Conservation (phyloP, 768 basidiomycete genomes). For the Hygrocybe punicea region DNA sequence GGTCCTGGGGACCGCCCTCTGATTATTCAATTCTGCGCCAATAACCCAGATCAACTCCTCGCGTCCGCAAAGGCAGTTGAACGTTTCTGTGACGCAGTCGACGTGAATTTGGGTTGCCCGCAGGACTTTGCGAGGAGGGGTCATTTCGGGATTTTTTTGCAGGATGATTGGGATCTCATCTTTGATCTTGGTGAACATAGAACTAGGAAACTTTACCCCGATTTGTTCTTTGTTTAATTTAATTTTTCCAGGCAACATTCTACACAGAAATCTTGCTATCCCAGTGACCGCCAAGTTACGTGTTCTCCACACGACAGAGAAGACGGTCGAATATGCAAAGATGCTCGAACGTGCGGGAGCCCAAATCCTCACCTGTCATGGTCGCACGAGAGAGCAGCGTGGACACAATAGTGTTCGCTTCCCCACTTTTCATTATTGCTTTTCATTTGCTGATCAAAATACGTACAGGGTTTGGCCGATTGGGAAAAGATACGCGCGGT, state of each 20-base stretch:
- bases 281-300: constrained; percentile 98
- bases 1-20: constrained; percentile 74
- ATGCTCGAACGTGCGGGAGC: constrained; percentile 96
- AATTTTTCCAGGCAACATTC: constrained; percentile 55
- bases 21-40: constrained; percentile 91
- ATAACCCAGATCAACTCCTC: constrained; percentile 77
- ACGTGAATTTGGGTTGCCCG: constrained; percentile 91
- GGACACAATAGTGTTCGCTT: constrained; percentile 66
- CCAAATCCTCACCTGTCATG: constrained; percentile 92
- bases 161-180: constrained; percentile 93
- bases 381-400: constrained; percentile 85
- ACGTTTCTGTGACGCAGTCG: constrained; percentile 83
- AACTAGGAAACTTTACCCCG: background rate
- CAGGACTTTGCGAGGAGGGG: constrained; percentile 92
- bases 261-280: constrained; percentile 80
- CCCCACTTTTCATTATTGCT: background rate
- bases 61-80: constrained; percentile 75
- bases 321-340: constrained; percentile 89
- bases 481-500: constrained; percentile 90
- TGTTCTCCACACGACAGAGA: constrained; percentile 78
- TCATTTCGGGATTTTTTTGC: constrained; percentile 83
- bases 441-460: background rate
- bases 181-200: constrained; percentile 61
- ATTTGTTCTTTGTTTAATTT: background rate
- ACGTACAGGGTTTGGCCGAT: constrained; percentile 71